Percentiles rank a stretch among this genome's conserved stretches.
Evolutionary conservation across 495 filamentous ascomycete species (phyloP).

Genomic region (Penicillium paxilli): DNA sequence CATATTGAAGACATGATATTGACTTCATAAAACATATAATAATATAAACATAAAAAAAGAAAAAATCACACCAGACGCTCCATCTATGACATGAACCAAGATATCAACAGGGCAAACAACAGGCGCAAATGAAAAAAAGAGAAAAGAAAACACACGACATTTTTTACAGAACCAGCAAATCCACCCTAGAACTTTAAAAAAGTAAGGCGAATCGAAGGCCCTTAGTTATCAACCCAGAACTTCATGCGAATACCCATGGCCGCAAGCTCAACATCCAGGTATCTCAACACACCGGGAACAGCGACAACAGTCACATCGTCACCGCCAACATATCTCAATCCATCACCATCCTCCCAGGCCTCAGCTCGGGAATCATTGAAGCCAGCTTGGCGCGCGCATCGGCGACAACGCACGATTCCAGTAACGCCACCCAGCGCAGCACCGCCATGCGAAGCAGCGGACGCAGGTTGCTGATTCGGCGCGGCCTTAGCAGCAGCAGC

Average conservation of each 20-base stretch:
- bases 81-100: conserved; percentile 32
- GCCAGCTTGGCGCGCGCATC: conserved; percentile 71
- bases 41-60: conserved; percentile 14
- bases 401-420: conserved; percentile 77
- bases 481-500: conserved; percentile 37
- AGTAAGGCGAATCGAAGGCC: background rate
- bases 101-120: conserved; percentile 15
- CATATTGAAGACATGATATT: conserved; percentile 17
- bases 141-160: background rate
- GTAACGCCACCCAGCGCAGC: conserved; percentile 45
- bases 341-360: conserved; percentile 90
- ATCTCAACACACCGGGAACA: conserved; percentile 88
- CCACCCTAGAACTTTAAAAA: background rate
- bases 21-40: conserved; percentile 12
- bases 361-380: conserved; percentile 63
- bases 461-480: conserved; percentile 27
- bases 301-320: conserved; percentile 87
- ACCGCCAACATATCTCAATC: conserved; percentile 78
- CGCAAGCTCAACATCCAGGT: conserved; percentile 90
- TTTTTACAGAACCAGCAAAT: background rate
- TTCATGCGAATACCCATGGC: conserved; percentile 91
- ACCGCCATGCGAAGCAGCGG: conserved; percentile 12
- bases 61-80: conserved; percentile 23
- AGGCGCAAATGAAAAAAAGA: background rate
- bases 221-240: conserved; percentile 69